Base-by-base conservation (phyloP, 768 basidiomycete species). In the Lepiota brunneoincarnata region DNA sequence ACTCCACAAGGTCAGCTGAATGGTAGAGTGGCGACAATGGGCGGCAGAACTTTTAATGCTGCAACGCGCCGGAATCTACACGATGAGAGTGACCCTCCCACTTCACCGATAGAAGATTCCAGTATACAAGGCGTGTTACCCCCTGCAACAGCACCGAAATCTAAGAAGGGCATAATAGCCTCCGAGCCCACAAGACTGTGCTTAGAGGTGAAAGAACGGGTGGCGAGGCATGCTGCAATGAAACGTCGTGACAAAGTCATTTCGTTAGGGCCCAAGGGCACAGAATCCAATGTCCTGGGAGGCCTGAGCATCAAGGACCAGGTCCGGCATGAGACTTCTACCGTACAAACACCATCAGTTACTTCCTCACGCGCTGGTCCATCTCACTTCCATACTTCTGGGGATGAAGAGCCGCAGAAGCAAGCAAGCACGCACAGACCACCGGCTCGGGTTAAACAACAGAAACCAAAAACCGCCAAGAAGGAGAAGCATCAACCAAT, bases 401-500 rank as follows among this genome's bases (percentile, higher is more conserved):
- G 66, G 64, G 62, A 6, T 24, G 31, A 61, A 56, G 51, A 61
- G 59, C 39, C 36, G 46, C 45, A 23, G 38, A 55, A 26, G 39
- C 23, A 17, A 38, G 42, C 26, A 46, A 23, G 18, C 28, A 41
- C 21, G 11, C 49, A 40, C 44, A 34, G 38, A 40, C 18, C 23
- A 12, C 37, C 20, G 43, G 49, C 17, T 6, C 36, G n/a, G 38
- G 42, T 28, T 61, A 58, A 55, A 63, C 46, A 14, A 7, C 47
- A 43, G 56, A 61, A 65, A 69, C 61, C 53, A 38, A 53, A 59
- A 20, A 20, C 1, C 14, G 20, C 37, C 9, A 71, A 65, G 53
- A 76, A 75, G 59, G 71, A 71, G 49, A 79, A 76, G 55, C 69
- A 68, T 35, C 60, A 67, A 43, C 69, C 69, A 12, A 58, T 81